Base-by-base conservation (phyloP, 352 stramenopile genomes). In the Phytophthora tubulina region DNA sequence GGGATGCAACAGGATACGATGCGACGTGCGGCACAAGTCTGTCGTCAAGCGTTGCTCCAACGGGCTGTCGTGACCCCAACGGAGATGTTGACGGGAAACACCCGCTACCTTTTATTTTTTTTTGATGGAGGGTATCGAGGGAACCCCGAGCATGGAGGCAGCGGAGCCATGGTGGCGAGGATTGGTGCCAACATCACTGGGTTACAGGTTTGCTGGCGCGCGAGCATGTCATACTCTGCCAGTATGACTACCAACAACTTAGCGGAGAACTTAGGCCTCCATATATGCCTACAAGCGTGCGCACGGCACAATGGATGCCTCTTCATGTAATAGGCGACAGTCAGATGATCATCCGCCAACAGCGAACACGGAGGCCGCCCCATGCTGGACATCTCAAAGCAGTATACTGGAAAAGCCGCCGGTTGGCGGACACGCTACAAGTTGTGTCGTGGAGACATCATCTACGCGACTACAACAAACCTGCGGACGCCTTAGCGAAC, bases 241-340 rank as follows among this genome's bases (percentile, higher is more conserved):
- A 32, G 21, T 1, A 8, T 9, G 10, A 60, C 52, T 3, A 60
- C 52, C 3, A 60, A 60, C 27, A 60, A 60, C 15, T 33, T 60
- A 17, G 52, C 52, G 7, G 36, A 60, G 13, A 36, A 60, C n/a
- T 32, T 38, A n/a, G 52, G 38, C 6, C 8, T 60, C 0, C 36
- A 38, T 32, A 49, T 49, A 35, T 36, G 36, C 15, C 36, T 60
- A 4, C 3, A 31, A 38, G 35, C 35, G 2, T 49, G 52, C 8
- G 6, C 15, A 8, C 4, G 38, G 5, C 36, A 60, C 36, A 41
- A 41, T 49, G 15, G 27, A 9, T 49, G 4, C 52, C n/a, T 11
- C n/a, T 60, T 4, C 52, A 60, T 38, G 52, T 60, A 6, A 36
- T 60, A 38, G 52, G 52, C 5, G 52, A 49, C n/a, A 60, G 36